phyloP scores from a whole-genome alignment of 83 land plant species.

The Picea abies region DNA sequence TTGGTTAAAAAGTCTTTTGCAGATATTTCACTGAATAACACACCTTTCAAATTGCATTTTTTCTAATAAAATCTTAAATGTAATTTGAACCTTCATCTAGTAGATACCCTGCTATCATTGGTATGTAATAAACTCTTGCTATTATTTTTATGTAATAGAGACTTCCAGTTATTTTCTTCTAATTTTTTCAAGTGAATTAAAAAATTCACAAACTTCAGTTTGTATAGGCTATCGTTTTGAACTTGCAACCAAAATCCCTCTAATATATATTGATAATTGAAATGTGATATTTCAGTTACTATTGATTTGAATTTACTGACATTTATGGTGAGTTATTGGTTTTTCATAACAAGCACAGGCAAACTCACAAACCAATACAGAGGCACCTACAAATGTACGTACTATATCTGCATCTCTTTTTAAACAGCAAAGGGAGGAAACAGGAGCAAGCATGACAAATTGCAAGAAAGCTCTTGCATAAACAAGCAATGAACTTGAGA shows the following conservation, averaged over 20 bases:
- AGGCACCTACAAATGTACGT: conserved; percentile 20
- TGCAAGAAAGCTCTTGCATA: conserved; percentile 90
- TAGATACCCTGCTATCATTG: neutral
- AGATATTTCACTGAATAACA: neutral
- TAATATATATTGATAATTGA: neutral
- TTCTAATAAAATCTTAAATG: neutral
- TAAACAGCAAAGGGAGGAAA: conserved; percentile 89
- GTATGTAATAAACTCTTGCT: neutral
- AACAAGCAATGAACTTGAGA: conserved; percentile 71
- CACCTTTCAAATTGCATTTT: neutral
- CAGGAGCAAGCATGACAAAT: conserved; percentile 99
- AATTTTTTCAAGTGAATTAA: neutral
- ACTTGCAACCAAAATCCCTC: neutral
- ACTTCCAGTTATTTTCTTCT: neutral
- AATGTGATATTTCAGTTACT: neutral
- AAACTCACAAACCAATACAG: neutral
- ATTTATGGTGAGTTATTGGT: neutral
- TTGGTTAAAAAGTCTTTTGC: neutral
- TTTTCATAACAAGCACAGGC: neutral
- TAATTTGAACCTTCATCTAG: neutral
- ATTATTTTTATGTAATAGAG: neutral
- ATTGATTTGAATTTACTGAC: neutral
- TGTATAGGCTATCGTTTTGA: neutral
- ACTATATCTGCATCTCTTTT: conserved; percentile 71
- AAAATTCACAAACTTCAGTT: neutral